These are phyloP conservation scores for Tuber brumale DNA, from an alignment of 495 filamentous ascomycete species.

Conservation along the genomic window DNA sequence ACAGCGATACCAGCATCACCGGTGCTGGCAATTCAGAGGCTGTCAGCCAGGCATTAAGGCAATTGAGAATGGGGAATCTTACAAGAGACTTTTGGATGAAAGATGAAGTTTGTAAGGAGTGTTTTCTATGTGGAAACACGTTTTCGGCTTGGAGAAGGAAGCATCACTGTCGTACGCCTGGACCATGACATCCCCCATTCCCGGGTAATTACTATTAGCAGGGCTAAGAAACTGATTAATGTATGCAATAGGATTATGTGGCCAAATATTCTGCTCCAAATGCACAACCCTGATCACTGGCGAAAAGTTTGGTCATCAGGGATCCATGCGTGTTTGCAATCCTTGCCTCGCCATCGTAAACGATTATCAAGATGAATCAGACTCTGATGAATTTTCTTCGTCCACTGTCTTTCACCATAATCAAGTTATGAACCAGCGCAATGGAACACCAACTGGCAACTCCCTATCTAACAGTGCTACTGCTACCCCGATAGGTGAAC, in stretches of 20 bases:
- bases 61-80: constrained; percentile 73
- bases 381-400: constrained; percentile 63
- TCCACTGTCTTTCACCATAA: constrained; percentile 48
- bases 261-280: constrained; percentile 95
- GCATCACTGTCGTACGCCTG: constrained; percentile 77
- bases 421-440: constrained; percentile 47
- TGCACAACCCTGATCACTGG: constrained; percentile 88
- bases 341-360: constrained; percentile 91
- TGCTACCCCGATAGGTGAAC: constrained; percentile 49
- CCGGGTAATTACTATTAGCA: not conserved
- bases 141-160: constrained; percentile 93
- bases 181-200: not conserved
- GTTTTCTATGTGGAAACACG: constrained; percentile 80
- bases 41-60: constrained; percentile 56
- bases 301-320: constrained; percentile 75
- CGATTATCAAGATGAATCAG: constrained; percentile 76
- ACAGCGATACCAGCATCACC: constrained; percentile 24
- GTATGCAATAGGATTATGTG: constrained; percentile 54
- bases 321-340: constrained; percentile 84
- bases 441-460: constrained; percentile 34
- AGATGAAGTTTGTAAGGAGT: constrained; percentile 96
- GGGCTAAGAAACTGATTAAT: constrained; percentile 16
- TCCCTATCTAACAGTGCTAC: constrained; percentile 46
- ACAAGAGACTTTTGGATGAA: constrained; percentile 99
- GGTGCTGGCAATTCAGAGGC: constrained; percentile 51